phyloP scores from a whole-genome alignment of 768 basidiomycete species.

The Termitomyces eurrhizus region DNA sequence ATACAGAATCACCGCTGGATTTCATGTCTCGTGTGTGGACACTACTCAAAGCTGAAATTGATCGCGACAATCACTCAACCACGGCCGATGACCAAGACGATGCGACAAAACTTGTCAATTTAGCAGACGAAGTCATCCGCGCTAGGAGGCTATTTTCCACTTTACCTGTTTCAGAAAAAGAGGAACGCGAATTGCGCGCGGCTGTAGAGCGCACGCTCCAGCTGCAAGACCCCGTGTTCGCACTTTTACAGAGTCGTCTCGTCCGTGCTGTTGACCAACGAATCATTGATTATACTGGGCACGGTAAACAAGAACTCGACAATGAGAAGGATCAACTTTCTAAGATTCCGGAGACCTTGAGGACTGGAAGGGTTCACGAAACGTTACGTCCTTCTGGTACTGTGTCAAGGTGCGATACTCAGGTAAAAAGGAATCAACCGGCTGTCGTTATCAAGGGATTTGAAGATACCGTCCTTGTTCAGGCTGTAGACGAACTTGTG shows the following conservation, averaged over 20 bases:
- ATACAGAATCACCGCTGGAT: constrained; percentile 17
- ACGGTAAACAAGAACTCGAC: not conserved
- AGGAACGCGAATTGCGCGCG: constrained; percentile 51
- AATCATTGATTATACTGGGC: constrained; percentile 1
- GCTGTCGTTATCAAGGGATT: constrained; percentile 52
- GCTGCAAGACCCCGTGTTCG: constrained; percentile 61
- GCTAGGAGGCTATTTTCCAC: constrained; percentile 33
- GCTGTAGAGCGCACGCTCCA: constrained; percentile 63
- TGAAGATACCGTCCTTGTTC: constrained; percentile 55
- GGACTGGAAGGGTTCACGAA: constrained; percentile 26
- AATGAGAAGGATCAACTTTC: not conserved
- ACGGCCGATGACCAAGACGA: not conserved
- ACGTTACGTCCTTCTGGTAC: not conserved
- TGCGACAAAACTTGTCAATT: constrained; percentile 57
- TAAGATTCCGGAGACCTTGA: constrained; percentile 29
- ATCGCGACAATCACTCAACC: constrained; percentile 21
- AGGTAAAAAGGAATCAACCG: not conserved
- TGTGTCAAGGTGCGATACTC: not conserved
- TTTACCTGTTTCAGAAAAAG: constrained; percentile 27
- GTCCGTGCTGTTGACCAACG: constrained; percentile 33
- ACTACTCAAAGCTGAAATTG: constrained; percentile 56
- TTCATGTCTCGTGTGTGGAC: constrained; percentile 65
- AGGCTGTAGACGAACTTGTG: constrained; percentile 38
- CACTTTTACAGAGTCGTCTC: constrained; percentile 57
- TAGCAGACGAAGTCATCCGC: constrained; percentile 71